Percentiles rank a stretch among this genome's conserved stretches.
phyloP scores from a whole-genome alignment of 495 filamentous ascomycete genomes.

The Saxophila tyrrhenica region DNA sequence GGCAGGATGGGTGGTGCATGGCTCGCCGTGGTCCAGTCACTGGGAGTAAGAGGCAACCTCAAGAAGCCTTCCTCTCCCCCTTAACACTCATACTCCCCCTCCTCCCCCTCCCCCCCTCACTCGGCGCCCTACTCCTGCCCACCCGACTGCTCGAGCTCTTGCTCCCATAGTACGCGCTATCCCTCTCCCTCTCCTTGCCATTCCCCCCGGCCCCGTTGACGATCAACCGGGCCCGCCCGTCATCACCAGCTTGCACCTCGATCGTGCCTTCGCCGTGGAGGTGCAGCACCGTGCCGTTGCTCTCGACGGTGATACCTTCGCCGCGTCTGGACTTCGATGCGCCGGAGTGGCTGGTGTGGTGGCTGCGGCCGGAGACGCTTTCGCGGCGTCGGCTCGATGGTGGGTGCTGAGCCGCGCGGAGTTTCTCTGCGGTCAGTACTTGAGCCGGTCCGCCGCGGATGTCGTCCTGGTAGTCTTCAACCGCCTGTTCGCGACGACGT shows the following conservation, averaged over 20 bases:
- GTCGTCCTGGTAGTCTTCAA: slow-evolving; percentile 11
- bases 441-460: slow-evolving; percentile 1
- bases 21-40: not conserved
- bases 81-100: not conserved
- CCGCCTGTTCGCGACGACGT: not conserved
- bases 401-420: slow-evolving; percentile 2
- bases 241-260: slow-evolving; percentile 10
- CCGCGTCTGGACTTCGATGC: not conserved
- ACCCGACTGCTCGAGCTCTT: slow-evolving; percentile 14
- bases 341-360: slow-evolving; percentile 3
- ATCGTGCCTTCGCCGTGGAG: slow-evolving; percentile 7
- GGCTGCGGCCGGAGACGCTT: slow-evolving; percentile 12
- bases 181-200: not conserved
- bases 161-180: slow-evolving; percentile 14
- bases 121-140: not conserved
- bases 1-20: too few species aligned
- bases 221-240: not conserved
- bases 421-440: slow-evolving; percentile 16
- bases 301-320: slow-evolving; percentile 8
- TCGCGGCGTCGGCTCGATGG: not conserved
- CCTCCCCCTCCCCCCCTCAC: slow-evolving; percentile 2
- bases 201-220: not conserved
- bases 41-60: not conserved
- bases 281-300: slow-evolving; percentile 7
- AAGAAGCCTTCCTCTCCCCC: not conserved